Percentiles rank a stretch among this genome's conserved stretches.
These are phyloP conservation scores for Kodamaea nitidulidarum DNA, from an alignment of 805 yeast genomes.

Conservation along the genomic window DNA sequence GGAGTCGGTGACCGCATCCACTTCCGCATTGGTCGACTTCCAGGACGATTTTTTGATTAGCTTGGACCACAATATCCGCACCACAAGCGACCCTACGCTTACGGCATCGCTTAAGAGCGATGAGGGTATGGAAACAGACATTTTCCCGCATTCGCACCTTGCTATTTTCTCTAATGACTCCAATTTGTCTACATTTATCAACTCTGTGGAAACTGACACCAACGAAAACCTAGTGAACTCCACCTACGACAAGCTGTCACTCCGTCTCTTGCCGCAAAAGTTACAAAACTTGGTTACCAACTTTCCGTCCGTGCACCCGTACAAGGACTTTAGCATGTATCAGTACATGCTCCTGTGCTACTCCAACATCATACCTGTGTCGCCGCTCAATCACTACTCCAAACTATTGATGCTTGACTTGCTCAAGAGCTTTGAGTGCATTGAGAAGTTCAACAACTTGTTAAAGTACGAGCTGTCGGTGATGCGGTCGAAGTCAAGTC, in stretches of 20 bases:
- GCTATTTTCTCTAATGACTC: slow-evolving; percentile 36
- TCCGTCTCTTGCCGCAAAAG: slow-evolving; percentile 30
- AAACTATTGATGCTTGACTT: slow-evolving; percentile 34
- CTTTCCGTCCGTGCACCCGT: slow-evolving; percentile 27
- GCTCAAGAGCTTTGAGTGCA: slow-evolving; percentile 35
- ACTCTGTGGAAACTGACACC: slow-evolving; percentile 18
- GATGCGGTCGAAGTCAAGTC: slow-evolving; percentile 17
- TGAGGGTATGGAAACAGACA: slow-evolving; percentile 5
- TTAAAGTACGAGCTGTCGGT: slow-evolving; percentile 12
- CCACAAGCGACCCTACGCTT: slow-evolving; percentile 21
- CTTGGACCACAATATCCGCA: slow-evolving; percentile 30
- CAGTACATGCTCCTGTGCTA: slow-evolving; percentile 41
- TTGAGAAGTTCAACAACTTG: slow-evolving; percentile 28
- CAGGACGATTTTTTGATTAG: slow-evolving; percentile 33
- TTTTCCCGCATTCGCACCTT: slow-evolving; percentile 34
- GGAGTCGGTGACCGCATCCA: neutral
- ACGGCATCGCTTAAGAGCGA: neutral
- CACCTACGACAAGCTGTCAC: slow-evolving; percentile 18
- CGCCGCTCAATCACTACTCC: slow-evolving; percentile 35
- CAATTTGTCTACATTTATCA: slow-evolving; percentile 32
- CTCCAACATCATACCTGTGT: slow-evolving; percentile 29
- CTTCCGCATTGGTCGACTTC: slow-evolving; percentile 10
- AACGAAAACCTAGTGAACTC: slow-evolving; percentile 3
- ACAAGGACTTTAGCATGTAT: slow-evolving; percentile 29
- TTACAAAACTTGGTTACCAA: slow-evolving; percentile 32